A percentile compares a stretch with the other conserved stretches of the same genome.
Conservation (phyloP, 495 filamentous ascomycete species). For the Endocarpon pusillum region DNA sequence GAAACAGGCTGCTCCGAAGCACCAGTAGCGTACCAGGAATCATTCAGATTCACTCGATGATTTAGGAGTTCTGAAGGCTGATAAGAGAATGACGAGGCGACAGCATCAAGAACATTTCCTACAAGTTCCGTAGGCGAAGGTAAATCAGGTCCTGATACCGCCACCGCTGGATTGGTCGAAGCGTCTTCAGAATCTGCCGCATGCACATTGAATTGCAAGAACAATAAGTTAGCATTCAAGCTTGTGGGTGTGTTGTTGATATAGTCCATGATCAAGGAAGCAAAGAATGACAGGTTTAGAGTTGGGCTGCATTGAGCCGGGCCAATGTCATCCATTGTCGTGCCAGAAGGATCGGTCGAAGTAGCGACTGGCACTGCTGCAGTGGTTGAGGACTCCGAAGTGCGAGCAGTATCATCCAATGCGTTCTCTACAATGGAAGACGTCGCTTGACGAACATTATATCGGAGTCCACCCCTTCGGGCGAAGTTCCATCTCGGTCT, state of each 20-base stretch:
- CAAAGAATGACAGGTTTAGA: slow-evolving; percentile 29
- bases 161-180: slow-evolving; percentile 22
- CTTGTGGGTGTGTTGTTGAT: slow-evolving; percentile 28
- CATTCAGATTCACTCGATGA: slow-evolving; percentile 38
- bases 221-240: slow-evolving; percentile 25
- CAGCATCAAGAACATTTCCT: slow-evolving; percentile 19
- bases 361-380: no score
- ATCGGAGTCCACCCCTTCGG: no score
- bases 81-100: slow-evolving; percentile 34
- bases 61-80: slow-evolving; percentile 26
- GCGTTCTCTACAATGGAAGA: no score
- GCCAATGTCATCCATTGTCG: slow-evolving; percentile 32
- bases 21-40: slow-evolving; percentile 32
- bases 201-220: slow-evolving; percentile 42
- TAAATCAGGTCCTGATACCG: slow-evolving; percentile 17
- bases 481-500: no score
- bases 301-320: slow-evolving; percentile 36
- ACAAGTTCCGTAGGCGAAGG: slow-evolving; percentile 19
- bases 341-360: no score
- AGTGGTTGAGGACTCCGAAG: no score
- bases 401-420: no score
- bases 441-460: no score
- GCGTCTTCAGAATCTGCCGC: slow-evolving; percentile 26
- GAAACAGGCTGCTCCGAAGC: slow-evolving; percentile 25
- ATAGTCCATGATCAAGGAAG: slow-evolving; percentile 29